Conservation (phyloP, 169 alveolate species). For the Plasmodium vinckei region DNA sequence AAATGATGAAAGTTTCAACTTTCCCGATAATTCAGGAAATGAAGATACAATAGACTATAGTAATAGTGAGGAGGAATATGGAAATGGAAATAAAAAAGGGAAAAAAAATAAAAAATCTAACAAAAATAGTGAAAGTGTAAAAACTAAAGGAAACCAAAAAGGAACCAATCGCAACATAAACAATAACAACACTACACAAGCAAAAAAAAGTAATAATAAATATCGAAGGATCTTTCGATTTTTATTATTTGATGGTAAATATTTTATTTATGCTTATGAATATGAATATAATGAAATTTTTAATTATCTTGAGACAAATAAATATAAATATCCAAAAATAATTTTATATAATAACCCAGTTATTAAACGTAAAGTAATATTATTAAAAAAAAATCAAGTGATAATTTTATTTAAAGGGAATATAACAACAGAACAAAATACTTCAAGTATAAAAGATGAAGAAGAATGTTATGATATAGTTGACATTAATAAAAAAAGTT, state of each 20-base stretch:
- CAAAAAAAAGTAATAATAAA: slow-evolving; percentile 6
- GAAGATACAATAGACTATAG: slow-evolving; percentile 3
- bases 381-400: slow-evolving; percentile 51
- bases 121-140: neutral
- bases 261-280: slow-evolving; percentile 73
- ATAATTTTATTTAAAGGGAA: slow-evolving; percentile 51
- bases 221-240: slow-evolving; percentile 59
- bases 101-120: neutral
- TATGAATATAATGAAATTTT: slow-evolving; percentile 51
- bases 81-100: neutral
- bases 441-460: no score
- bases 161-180: no score
- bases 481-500: no score
- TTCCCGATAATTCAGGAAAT: slow-evolving; percentile 1
- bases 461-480: no score
- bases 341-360: slow-evolving; percentile 62
- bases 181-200: neutral
- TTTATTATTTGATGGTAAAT: slow-evolving; percentile 71
- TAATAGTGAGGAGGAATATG: neutral
- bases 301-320: slow-evolving; percentile 53
- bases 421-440: neutral
- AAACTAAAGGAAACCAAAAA: neutral
- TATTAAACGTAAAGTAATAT: slow-evolving; percentile 53
- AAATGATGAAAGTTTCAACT: slow-evolving; percentile 5
- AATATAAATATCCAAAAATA: slow-evolving; percentile 71